phyloP scores from a whole-genome alignment of 2,329 filamentous ascomycete genomes.

The Paraphaeosphaeria sporulosa region DNA sequence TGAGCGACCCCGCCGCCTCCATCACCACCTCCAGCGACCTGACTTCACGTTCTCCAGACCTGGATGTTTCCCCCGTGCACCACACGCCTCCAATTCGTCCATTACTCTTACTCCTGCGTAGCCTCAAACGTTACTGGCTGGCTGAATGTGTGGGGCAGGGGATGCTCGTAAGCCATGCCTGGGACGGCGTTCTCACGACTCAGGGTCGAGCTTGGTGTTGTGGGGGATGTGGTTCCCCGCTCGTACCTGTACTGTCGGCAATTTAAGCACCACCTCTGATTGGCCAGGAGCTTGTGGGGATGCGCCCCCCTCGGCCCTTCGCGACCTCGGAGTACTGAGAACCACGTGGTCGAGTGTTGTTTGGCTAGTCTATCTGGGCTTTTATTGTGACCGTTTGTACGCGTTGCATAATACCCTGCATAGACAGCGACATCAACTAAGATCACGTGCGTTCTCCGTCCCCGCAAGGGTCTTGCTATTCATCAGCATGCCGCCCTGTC shows the following conservation, averaged over 20 bases:
- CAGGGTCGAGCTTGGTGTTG: slow-evolving; percentile 4
- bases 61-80: neutral
- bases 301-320: neutral
- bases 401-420: too few species aligned
- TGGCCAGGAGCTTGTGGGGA: neutral
- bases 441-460: too few species aligned
- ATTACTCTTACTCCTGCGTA: neutral
- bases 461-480: too few species aligned
- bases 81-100: neutral
- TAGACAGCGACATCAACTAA: too few species aligned
- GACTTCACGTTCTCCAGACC: neutral
- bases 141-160: neutral
- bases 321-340: neutral
- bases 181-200: neutral
- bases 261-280: neutral
- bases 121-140: neutral
- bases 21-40: neutral
- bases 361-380: neutral
- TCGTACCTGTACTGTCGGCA: slow-evolving; percentile 9
- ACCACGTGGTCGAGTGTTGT: neutral
- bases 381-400: too few species aligned
- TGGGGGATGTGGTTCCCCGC: slow-evolving; percentile 7
- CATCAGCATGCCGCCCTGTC: too few species aligned
- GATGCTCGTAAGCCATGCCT: neutral
- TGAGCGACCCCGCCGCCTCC: neutral